phyloP scores from a whole-genome alignment of 306 rosid genomes.

The Gynostemma pentaphyllum region DNA sequence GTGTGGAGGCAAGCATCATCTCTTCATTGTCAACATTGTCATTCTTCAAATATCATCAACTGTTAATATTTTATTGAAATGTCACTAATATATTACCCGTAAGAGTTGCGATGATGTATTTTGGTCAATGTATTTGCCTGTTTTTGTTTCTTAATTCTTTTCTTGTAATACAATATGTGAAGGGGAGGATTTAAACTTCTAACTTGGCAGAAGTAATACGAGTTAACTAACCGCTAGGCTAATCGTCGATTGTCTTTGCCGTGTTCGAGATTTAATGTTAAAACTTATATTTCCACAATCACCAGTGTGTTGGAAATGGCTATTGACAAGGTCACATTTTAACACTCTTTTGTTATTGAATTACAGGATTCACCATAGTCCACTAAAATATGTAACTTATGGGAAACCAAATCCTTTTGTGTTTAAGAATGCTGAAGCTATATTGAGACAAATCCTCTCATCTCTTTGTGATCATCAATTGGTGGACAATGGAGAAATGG shows the following conservation, averaged over 20 bases:
- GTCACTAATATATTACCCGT: too few relatives aligned
- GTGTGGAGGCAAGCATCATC: too few relatives aligned
- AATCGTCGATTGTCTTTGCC: too few relatives aligned
- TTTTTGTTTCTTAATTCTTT: background rate
- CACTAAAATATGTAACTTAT: slow-evolving; percentile 50
- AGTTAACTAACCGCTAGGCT: too few relatives aligned
- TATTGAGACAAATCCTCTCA: slow-evolving; percentile 29
- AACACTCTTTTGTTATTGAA: slow-evolving; percentile 3
- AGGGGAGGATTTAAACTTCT: too few relatives aligned
- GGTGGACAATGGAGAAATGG: slow-evolving; percentile 16
- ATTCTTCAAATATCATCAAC: too few relatives aligned
- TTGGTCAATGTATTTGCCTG: background rate
- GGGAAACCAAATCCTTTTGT: slow-evolving; percentile 83
- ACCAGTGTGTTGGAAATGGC: background rate
- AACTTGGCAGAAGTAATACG: too few relatives aligned
- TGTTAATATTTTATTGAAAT: too few relatives aligned
- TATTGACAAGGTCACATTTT: background rate
- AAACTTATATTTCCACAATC: too few relatives aligned
- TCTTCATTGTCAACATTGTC: too few relatives aligned
- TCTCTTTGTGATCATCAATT: slow-evolving; percentile 9
- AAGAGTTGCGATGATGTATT: too few relatives aligned
- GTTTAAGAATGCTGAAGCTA: slow-evolving; percentile 64
- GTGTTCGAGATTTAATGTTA: background rate
- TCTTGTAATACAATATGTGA: too few relatives aligned
- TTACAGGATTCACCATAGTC: slow-evolving; percentile 44